Evolutionary conservation across 306 rosid genomes (phyloP).

Genomic region (Crotalaria pallida): DNA sequence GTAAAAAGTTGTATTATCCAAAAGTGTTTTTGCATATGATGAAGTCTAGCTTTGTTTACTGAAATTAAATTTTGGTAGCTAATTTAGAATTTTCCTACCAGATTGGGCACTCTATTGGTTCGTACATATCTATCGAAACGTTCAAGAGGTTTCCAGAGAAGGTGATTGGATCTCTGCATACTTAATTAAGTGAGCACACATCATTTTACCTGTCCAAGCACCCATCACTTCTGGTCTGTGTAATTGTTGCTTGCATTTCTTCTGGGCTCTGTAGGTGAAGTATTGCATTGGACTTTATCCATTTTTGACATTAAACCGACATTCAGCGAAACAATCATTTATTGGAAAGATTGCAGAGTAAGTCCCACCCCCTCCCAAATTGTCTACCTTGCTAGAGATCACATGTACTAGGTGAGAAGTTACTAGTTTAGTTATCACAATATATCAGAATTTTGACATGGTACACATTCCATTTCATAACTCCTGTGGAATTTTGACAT

Average conservation of each 20-base stretch:
- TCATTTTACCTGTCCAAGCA: not conserved
- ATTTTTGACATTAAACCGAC: conserved; percentile 63
- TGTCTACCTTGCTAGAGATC: conserved; percentile 11
- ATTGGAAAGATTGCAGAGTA: conserved; percentile 54
- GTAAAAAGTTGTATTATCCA: conserved; percentile 8
- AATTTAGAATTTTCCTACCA: conserved; percentile 28
- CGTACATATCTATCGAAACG: conserved; percentile 61
- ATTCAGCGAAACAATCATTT: conserved; percentile 44
- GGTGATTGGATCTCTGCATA: conserved; percentile 43
- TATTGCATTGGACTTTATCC: conserved; percentile 74
- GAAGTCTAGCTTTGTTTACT: conserved; percentile 1
- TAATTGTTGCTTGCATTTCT: conserved; percentile 23
- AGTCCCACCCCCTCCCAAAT: conserved; percentile 1
- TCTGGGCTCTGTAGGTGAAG: conserved; percentile 51
- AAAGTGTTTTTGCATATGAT: conserved; percentile 9
- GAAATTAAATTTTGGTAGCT: conserved; percentile 21
- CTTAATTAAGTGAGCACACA: not conserved
- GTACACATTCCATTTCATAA: not conserved
- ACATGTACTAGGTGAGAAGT: not conserved
- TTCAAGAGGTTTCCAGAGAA: conserved; percentile 47
- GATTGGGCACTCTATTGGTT: conserved; percentile 94
- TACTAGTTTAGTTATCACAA: not conserved
- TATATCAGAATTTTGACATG: no score
- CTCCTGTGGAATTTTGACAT: not conserved
- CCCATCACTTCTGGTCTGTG: conserved; percentile 16